Base-by-base conservation (phyloP, 257 asterid species). In the Cordia subcordata region DNA sequence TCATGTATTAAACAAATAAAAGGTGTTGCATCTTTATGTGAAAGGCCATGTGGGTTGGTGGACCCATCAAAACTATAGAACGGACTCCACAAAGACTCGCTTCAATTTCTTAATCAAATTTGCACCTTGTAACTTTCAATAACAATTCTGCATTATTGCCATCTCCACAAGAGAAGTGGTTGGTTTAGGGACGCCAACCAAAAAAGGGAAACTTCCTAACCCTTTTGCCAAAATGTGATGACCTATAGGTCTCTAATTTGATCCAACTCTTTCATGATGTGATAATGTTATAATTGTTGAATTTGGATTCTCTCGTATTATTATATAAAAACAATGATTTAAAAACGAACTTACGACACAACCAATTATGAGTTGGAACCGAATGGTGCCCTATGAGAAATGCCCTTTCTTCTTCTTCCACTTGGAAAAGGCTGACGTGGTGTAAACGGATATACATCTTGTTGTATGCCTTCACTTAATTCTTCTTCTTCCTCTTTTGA, bases 371-470 rank as follows among this genome's bases (percentile, higher is more conserved):
- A 64, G 77, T 74, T 82, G 64, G 95, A 84, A 53, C 85, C 79
- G 72, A 92, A 82, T 42, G 99, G 99, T 22, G 99, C 97, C 75
- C 99, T 81, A 65, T 75, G 97, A 56, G 99, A 97, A 65, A 89
- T 81, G 60, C 99, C 99, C 61, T 92, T 92, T 77, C 99, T 86
- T 81, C 99, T 86, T 70, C 97, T 88, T 77, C 89, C 72, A 66
- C 11, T 75, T 12, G 96, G 79, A 70, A 87, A 74, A 39, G 86
- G 85, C 9, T 86, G 77, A 53, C 94, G 84, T 49, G 96, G 96
- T 65, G 94, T 88, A 83, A 86, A 72, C 77, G 89, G 94, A 82
- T 68, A 82, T 68, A 86, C 85, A 88, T 84, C 96, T 69, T 84
- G 88, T 79, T 82, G 87, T 59, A 78, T 66, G 76, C 86, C 83